A percentile compares a stretch with the other conserved stretches of the same genome.
Evolutionary conservation across 2,329 filamentous ascomycete species (phyloP).

Genomic region (Plenodomus tracheiphilus): DNA sequence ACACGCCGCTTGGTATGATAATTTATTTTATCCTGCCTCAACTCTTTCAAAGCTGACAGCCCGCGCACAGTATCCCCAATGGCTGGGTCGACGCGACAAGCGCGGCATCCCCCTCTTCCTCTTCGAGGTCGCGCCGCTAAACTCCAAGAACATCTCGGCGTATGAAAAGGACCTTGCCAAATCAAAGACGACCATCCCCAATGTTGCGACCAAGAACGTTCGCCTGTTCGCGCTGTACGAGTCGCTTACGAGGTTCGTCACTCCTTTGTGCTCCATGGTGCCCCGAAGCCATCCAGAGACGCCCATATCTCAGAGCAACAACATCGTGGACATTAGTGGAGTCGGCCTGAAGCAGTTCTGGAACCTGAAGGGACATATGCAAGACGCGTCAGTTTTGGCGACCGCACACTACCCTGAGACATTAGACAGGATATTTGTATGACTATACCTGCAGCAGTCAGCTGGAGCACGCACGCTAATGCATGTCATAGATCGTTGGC

Average conservation of each 20-base stretch:
- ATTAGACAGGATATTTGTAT: constrained; percentile 75
- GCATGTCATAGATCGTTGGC: constrained; percentile 68
- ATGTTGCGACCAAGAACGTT: constrained; percentile 74
- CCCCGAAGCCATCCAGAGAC: constrained; percentile 74
- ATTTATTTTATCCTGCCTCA: constrained; percentile 2
- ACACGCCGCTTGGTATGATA: constrained; percentile 70
- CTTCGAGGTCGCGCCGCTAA: constrained; percentile 82
- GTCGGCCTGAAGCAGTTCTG: constrained; percentile 93
- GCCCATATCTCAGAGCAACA: constrained; percentile 90
- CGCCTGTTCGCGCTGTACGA: constrained; percentile 93
- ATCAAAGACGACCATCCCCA: constrained; percentile 63
- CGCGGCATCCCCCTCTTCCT: constrained; percentile 92
- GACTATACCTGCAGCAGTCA: constrained; percentile 20
- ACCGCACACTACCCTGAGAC: constrained; percentile 96
- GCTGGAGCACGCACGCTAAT: constrained; percentile 5
- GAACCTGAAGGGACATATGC: constrained; percentile 93
- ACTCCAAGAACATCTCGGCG: constrained; percentile 76
- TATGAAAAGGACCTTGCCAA: constrained; percentile 70
- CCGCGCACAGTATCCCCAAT: constrained; percentile 79
- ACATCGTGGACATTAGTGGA: constrained; percentile 89
- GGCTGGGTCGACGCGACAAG: constrained; percentile 87
- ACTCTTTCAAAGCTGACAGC: constrained; percentile 19
- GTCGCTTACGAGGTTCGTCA: constrained; percentile 82
- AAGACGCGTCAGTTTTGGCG: constrained; percentile 83
- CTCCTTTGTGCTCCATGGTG: constrained; percentile 81